phyloP scores from a whole-genome alignment of 768 basidiomycete genomes.

The Lactifluus volemus region DNA sequence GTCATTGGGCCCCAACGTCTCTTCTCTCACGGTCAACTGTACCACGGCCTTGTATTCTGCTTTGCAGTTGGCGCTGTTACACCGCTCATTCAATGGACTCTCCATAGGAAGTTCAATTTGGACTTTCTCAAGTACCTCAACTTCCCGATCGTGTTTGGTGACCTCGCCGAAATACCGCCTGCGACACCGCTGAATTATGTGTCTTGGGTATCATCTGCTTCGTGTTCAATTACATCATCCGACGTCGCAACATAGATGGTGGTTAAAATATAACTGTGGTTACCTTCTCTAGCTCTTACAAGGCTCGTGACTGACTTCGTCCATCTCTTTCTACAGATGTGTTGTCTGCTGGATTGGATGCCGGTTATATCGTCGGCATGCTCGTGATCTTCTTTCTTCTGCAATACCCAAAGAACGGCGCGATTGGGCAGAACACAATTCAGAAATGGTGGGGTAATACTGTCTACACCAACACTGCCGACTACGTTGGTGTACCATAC shows the following conservation, averaged over 20 bases:
- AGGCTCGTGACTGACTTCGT: neutral
- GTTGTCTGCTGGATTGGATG: constrained; percentile 62
- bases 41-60: constrained; percentile 56
- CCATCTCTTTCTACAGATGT: constrained; percentile 36
- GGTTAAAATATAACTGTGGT: constrained; percentile 32
- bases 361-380: constrained; percentile 50
- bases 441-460: constrained; percentile 68
- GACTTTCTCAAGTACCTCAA: constrained; percentile 49
- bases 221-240: constrained; percentile 32
- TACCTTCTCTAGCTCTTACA: neutral
- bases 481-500: constrained; percentile 18
- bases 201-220: constrained; percentile 31
- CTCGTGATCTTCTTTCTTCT: constrained; percentile 52
- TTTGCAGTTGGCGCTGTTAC: constrained; percentile 52
- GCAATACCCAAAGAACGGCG: constrained; percentile 54
- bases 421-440: constrained; percentile 44
- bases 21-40: neutral
- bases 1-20: constrained; percentile 62
- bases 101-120: constrained; percentile 23
- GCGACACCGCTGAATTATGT: constrained; percentile 35
- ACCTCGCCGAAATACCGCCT: constrained; percentile 34
- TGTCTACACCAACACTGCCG: constrained; percentile 27
- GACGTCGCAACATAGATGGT: constrained; percentile 32
- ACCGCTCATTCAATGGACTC: constrained; percentile 46
- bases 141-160: constrained; percentile 37